Percentiles rank a stretch among this genome's conserved stretches.
Evolutionary conservation across 2,329 filamentous ascomycete species (phyloP).

Genomic region (Fusarium napiforme): DNA sequence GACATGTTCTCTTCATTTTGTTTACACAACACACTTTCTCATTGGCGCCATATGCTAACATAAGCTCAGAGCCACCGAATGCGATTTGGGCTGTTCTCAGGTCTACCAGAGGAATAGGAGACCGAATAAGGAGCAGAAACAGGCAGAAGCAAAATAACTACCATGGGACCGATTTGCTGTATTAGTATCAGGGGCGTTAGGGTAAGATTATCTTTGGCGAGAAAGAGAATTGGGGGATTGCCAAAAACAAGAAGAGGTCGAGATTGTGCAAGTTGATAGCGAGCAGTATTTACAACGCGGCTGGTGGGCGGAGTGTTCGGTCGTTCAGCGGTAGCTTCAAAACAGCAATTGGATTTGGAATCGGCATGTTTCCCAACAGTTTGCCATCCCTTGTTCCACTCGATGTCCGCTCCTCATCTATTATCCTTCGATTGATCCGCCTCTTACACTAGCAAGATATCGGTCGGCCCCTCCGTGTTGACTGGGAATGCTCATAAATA

Average conservation of each 20-base stretch:
- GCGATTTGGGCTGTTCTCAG: constrained; percentile 79
- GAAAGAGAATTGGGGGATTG: constrained; percentile 39
- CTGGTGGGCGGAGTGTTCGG: constrained; percentile 42
- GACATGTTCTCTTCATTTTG: not conserved
- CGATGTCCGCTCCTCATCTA: not conserved
- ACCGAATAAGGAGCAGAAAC: not conserved
- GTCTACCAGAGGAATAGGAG: constrained; percentile 68
- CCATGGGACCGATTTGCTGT: constrained; percentile 33
- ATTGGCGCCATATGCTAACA: constrained; percentile 39
- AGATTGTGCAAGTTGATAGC: constrained; percentile 49
- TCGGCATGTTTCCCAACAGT: constrained; percentile 37
- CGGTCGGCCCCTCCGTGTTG: not conserved
- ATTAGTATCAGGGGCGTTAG: constrained; percentile 43
- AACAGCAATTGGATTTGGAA: constrained; percentile 48
- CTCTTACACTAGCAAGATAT: not conserved
- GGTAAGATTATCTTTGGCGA: constrained; percentile 36
- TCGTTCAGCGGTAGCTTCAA: constrained; percentile 47
- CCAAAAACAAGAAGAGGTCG: constrained; percentile 37
- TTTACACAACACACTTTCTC: not conserved
- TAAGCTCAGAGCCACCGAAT: constrained; percentile 75
- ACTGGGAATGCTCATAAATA: constrained; percentile 3
- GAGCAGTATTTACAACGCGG: constrained; percentile 50
- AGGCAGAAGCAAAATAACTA: constrained; percentile 19
- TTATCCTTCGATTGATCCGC: not conserved
- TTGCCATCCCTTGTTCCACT: not conserved